Conservation (phyloP, 1,284 basidiomycete genomes). For the Termitomyces sp. region DNA sequence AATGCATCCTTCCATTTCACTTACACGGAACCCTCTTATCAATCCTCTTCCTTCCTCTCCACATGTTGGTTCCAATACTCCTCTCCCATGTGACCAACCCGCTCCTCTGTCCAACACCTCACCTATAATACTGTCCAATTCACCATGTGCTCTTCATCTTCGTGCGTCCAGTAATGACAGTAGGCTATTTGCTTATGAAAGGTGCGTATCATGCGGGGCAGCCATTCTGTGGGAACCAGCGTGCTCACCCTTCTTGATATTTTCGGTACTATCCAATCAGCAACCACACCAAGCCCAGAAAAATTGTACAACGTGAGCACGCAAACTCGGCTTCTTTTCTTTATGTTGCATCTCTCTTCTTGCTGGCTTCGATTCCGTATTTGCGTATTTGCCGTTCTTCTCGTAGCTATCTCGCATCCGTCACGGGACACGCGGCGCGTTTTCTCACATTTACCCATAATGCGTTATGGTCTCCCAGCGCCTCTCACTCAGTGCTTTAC, state of each 20-base stretch:
- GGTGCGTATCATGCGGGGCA: constrained; percentile 37
- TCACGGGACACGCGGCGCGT: constrained; percentile 12
- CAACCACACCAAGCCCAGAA: constrained; percentile 56
- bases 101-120: not conserved
- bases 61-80: not conserved
- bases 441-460: constrained; percentile 1
- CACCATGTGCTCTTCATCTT: constrained; percentile 4
- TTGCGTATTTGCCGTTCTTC: constrained; percentile 4
- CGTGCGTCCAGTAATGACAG: constrained; percentile 44
- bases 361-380: constrained; percentile 7
- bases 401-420: constrained; percentile 9
- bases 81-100: not conserved
- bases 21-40: constrained; percentile 10
- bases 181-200: constrained; percentile 63
- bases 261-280: constrained; percentile 29
- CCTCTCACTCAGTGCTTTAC: constrained; percentile 8
- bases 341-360: constrained; percentile 4
- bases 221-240: constrained; percentile 1
- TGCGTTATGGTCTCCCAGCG: not conserved
- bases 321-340: constrained; percentile 10
- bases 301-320: constrained; percentile 47
- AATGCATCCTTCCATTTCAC: constrained; percentile 6
- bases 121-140: constrained; percentile 4
- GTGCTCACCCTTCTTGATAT: constrained; percentile 16
- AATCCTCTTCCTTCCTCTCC: not conserved